Evolutionary conservation across 129 eudicot species (phyloP), one percentile per base, ranked within the genome.

Genomic region (Helianthus tuberosus): DNA sequence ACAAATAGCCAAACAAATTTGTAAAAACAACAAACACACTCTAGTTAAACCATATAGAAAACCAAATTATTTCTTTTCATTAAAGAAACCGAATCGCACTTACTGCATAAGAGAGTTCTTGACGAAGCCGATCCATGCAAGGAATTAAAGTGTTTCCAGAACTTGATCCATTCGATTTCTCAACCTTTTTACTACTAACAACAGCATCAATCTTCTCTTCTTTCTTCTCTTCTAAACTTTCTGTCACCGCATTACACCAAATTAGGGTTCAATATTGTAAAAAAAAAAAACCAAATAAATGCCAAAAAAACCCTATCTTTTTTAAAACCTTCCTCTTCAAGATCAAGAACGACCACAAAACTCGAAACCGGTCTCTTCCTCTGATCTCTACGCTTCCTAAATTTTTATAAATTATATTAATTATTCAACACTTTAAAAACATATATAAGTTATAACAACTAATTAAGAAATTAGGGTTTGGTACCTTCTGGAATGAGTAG

Each of bases 91-190:
- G 16, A 36, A 76, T 11, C 11, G 14, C 35, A 76, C 90, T 84
- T 85, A 94, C 98, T 5, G 97, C 97, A 75, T 97, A 91, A 63
- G 97, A 91, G 76, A 91, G 97, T 70, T 91, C 97, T 74, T 91
- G 89, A 5, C 95, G 91, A 51, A 88, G 95, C 11, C 77, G 68
- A 68, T 91, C 97, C 64, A 91, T 81, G 69, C 96, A 91, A 0
- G 86, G 89, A 80, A 91, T 72, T 38, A 75, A 66, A 27, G 85
- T 77, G 66, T 17, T 76, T 47, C 3, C 51, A 3, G 75, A 67
- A 58, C 63, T 43, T 5, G 53, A 47, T 6, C 43, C 81, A 14
- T 77, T 25, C 12, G 65, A 57, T 77, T 80, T 81, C 48, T 66
- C 86, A 57, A 74, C 84, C 46, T 35, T 73, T 38, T 85, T 77